Base-by-base conservation (phyloP, 1,284 basidiomycete genomes). In the Stygiomarasmius scandens region DNA sequence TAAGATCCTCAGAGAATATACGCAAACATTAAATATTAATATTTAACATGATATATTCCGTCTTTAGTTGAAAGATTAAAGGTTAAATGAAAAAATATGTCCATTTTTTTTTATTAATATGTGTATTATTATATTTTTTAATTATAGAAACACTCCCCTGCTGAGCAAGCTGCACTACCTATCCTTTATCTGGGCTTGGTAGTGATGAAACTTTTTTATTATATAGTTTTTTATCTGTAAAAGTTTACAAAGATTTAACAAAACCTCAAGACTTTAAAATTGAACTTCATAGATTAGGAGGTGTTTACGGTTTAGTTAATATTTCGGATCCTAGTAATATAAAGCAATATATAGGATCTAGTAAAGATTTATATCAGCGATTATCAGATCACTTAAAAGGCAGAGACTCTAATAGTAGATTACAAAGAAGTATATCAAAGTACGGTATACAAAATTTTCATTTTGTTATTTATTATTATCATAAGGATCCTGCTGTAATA, bases 321-420 rank as follows among this genome's bases (percentile, higher is more conserved):
- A 45, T 43, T 10, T 36, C 22, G 8, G 23, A 54, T 45, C 34
- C 34, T 45, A 54, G 45, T 45, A 54, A 54, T 10, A 54, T 45
- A 22, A 54, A 45, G 45, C 52, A 54, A 45, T 54, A 54, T 19
- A 45, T 54, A 11, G 52, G 52, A 45, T 54, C 52, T 54, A 54
- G 52, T 54, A 54, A 54, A 54, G 52, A 54, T 44, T 54, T 54
- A 45, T 54, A 54, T 54, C 32, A 54, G 9, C 9, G 52, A 54
- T 45, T 54, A 45, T 11, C 25, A 23, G 52, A 45, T 54, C 52
- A 54, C 25, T 43, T 54, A 19, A 54, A 54, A 54, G 52, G 52
- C 23, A 54, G 52, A 54, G 52, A 54, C 22, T 54, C 52, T 54
- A 56, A 55, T 50, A 51, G 47, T 55, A 55, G 47, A 50, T 55